Conservation (phyloP, 495 filamentous ascomycete species). For the Lasiosphaeriaceae sp. region DNA sequence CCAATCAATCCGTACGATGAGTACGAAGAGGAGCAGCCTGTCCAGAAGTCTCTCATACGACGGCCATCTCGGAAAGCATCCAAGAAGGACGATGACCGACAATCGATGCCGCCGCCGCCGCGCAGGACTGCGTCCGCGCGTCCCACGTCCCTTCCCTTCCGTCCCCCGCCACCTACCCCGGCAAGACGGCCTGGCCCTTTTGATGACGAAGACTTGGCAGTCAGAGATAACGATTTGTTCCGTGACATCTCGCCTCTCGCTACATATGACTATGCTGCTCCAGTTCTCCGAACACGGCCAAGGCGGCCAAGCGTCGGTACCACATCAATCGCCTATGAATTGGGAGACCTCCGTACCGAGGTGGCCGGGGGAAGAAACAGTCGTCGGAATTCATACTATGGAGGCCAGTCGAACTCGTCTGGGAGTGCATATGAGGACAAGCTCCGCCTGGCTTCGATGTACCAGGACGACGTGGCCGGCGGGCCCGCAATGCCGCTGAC, state of each 20-base stretch:
- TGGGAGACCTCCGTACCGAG: conserved; percentile 24
- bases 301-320: conserved; percentile 20
- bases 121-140: conserved; percentile 39
- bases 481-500: conserved; percentile 42
- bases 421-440: conserved; percentile 48
- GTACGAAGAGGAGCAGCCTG: conserved; percentile 26
- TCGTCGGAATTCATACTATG: conserved; percentile 34
- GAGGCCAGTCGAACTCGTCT: conserved; percentile 18
- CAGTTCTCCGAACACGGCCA: conserved; percentile 12
- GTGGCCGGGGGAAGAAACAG: conserved; percentile 19
- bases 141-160: conserved; percentile 29
- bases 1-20: conserved; percentile 22
- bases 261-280: conserved; percentile 16
- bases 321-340: conserved; percentile 20
- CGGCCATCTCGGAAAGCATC: conserved; percentile 37
- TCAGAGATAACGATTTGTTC: conserved; percentile 26
- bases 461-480: conserved; percentile 49
- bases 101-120: conserved; percentile 40
- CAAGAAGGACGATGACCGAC: conserved; percentile 35
- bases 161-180: conserved; percentile 31
- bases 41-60: conserved; percentile 26
- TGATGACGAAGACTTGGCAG: conserved; percentile 31
- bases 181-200: conserved; percentile 33
- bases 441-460: conserved; percentile 39
- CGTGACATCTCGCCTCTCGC: conserved; percentile 27